phyloP scores from a whole-genome alignment of 768 basidiomycete species.

The Collybiopsis confluens region DNA sequence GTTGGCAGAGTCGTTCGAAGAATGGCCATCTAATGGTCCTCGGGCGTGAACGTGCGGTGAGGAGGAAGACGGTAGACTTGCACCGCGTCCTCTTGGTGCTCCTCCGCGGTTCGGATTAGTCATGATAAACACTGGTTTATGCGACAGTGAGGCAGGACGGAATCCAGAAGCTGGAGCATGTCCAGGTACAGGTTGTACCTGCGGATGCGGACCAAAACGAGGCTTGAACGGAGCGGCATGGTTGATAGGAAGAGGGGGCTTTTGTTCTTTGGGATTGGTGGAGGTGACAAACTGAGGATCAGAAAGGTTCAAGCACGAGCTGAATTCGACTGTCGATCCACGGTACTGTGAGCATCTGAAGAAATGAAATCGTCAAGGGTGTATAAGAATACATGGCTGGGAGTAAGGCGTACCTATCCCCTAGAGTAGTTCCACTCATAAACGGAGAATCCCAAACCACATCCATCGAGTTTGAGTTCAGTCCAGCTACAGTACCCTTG shows the following conservation, averaged over 20 bases:
- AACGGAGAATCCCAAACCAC: constrained; percentile 96
- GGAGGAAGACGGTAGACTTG: neutral
- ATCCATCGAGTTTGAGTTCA: constrained; percentile 86
- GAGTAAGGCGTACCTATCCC: constrained; percentile 56
- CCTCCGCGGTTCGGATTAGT: constrained; percentile 2
- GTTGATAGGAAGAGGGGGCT: constrained; percentile 40
- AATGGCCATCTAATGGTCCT: no score
- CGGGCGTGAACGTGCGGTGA: neutral
- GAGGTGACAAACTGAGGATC: constrained; percentile 81
- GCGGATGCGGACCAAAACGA: constrained; percentile 62
- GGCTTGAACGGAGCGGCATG: constrained; percentile 54
- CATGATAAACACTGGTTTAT: constrained; percentile 3
- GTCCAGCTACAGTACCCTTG: constrained; percentile 91
- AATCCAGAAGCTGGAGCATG: constrained; percentile 59
- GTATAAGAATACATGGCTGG: no score
- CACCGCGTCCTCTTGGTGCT: neutral
- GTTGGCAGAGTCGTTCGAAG: no score
- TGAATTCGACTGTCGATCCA: constrained; percentile 83
- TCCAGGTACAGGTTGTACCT: constrained; percentile 49
- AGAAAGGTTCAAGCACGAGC: constrained; percentile 85
- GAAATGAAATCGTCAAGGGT: constrained; percentile 10
- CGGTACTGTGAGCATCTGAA: constrained; percentile 86
- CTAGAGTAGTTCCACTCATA: constrained; percentile 86
- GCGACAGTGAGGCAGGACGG: constrained; percentile 42
- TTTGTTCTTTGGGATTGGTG: constrained; percentile 52